These are phyloP conservation scores for Alternaria ventricosa DNA, from an alignment of 2,329 filamentous ascomycete genomes.

Conservation along the genomic window DNA sequence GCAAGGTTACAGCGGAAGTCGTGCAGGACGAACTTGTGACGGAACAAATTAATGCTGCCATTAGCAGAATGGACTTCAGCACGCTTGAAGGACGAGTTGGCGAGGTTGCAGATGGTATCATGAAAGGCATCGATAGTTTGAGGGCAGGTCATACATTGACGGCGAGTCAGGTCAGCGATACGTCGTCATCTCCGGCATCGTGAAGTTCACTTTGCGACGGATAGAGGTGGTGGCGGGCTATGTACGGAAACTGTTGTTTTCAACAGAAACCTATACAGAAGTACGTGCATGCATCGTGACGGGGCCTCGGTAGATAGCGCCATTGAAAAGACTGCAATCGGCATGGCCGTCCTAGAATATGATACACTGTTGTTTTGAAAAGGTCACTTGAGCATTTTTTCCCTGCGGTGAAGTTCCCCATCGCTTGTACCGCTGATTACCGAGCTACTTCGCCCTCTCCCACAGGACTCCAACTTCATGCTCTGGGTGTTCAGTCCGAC, in stretches of 20 bases:
- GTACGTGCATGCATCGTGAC: slow-evolving; percentile 16
- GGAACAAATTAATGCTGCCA: slow-evolving; percentile 71
- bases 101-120: slow-evolving; percentile 46
- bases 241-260: no score
- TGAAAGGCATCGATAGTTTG: slow-evolving; percentile 41
- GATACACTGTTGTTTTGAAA: slow-evolving; percentile 20
- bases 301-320: slow-evolving; percentile 12
- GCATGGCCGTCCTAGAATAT: slow-evolving; percentile 19
- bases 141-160: slow-evolving; percentile 9
- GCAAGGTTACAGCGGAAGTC: slow-evolving; percentile 71
- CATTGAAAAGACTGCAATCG: slow-evolving; percentile 1
- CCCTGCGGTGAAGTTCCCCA: slow-evolving; percentile 18
- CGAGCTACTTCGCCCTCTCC: slow-evolving; percentile 9
- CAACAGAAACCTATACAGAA: slow-evolving; percentile 19
- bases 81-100: slow-evolving; percentile 70
- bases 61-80: slow-evolving; percentile 69
- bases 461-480: not conserved
- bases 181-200: slow-evolving; percentile 4
- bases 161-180: slow-evolving; percentile 1
- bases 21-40: slow-evolving; percentile 81
- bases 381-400: slow-evolving; percentile 29
- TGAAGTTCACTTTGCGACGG: slow-evolving; percentile 16
- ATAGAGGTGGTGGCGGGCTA: slow-evolving; percentile 36
- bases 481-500: not conserved
- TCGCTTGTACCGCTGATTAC: slow-evolving; percentile 30